These are phyloP conservation scores for Agrocybe pediades DNA, from an alignment of 768 basidiomycete genomes.

Conservation along the genomic window DNA sequence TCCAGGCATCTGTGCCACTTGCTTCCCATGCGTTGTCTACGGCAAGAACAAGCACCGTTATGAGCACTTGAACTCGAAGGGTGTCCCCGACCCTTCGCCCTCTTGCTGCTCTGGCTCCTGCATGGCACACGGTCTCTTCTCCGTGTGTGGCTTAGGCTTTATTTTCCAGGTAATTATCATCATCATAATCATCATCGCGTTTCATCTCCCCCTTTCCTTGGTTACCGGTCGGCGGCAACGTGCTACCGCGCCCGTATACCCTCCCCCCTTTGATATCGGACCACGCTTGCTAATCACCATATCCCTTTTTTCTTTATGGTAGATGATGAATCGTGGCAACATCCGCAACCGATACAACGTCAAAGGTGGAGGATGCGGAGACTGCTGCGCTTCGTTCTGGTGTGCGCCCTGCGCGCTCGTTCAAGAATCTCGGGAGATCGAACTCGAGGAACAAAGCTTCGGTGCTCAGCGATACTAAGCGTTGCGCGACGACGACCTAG, in stretches of 20 bases:
- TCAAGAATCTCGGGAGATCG: slow-evolving; percentile 49
- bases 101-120: slow-evolving; percentile 34
- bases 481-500: background rate
- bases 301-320: background rate
- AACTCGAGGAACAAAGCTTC: slow-evolving; percentile 45
- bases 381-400: slow-evolving; percentile 41
- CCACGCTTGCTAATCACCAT: background rate
- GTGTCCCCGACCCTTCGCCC: slow-evolving; percentile 36
- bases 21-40: slow-evolving; percentile 43
- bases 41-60: slow-evolving; percentile 40
- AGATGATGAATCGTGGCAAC: slow-evolving; percentile 36
- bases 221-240: background rate
- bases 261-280: background rate
- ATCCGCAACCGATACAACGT: slow-evolving; percentile 48
- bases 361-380: slow-evolving; percentile 41
- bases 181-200: background rate
- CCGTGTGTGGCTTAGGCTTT: slow-evolving; percentile 34
- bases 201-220: background rate
- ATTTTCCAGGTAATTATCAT: slow-evolving; percentile 35
- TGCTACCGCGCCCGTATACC: too few relatives aligned
- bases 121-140: slow-evolving; percentile 30
- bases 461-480: slow-evolving; percentile 14
- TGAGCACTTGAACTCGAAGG: slow-evolving; percentile 35
- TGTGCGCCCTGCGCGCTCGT: slow-evolving; percentile 50
- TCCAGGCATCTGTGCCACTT: slow-evolving; percentile 35